Evolutionary conservation across 257 asterid genomes (phyloP).

Genomic region (Solanum ahanhuiri): DNA sequence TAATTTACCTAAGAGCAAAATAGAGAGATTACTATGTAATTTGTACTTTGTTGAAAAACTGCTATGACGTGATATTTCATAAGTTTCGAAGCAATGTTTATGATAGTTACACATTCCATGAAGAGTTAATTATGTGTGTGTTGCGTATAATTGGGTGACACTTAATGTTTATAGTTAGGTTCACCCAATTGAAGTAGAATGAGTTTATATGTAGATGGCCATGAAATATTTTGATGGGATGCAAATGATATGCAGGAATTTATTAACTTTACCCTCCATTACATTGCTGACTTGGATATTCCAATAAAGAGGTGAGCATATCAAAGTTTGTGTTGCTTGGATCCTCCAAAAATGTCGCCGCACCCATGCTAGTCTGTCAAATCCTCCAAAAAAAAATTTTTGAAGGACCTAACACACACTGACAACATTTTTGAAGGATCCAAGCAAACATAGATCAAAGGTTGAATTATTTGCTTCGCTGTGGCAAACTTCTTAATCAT

Average conservation of each 20-base stretch:
- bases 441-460: background rate
- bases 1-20: background rate
- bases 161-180: background rate
- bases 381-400: no score
- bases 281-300: conserved; percentile 93
- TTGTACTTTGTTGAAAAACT: background rate
- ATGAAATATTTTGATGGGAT: background rate
- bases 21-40: background rate
- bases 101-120: background rate
- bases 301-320: conserved; percentile 78
- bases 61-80: background rate
- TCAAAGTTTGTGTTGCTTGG: background rate
- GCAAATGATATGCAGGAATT: conserved; percentile 59
- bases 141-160: background rate
- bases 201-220: background rate
- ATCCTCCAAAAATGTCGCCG: background rate
- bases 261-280: conserved; percentile 86
- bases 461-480: background rate
- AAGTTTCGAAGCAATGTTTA: background rate
- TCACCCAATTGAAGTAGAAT: background rate
- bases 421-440: background rate
- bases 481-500: conserved; percentile 4
- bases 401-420: background rate
- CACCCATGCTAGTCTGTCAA: background rate
- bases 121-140: background rate